These are phyloP conservation scores for Beverwykella pulmonaria DNA, from an alignment of 495 filamentous ascomycete genomes.

Conservation along the genomic window DNA sequence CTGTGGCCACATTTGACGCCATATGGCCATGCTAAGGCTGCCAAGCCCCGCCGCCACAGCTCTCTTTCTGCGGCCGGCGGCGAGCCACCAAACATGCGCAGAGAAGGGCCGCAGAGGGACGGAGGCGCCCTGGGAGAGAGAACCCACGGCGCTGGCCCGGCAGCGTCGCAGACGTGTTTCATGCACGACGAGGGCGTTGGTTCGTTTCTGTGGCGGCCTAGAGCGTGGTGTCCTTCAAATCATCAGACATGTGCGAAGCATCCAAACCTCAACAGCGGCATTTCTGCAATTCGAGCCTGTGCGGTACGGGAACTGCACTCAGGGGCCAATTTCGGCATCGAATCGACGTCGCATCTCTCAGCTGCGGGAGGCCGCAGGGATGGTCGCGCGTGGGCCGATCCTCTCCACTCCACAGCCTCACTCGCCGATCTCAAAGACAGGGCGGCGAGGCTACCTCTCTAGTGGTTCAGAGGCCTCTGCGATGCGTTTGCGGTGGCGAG, in stretches of 20 bases:
- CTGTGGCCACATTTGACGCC: not conserved
- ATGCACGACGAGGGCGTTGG: conserved; percentile 7
- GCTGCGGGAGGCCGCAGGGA: conserved; percentile 29
- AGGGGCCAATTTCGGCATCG: conserved; percentile 36
- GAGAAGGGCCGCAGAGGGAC: too few species aligned
- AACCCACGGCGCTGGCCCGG: not conserved
- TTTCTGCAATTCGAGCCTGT: not conserved
- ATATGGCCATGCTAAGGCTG: conserved; percentile 14
- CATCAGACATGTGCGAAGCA: conserved; percentile 20
- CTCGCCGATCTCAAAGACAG: not conserved
- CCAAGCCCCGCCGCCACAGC: too few species aligned
- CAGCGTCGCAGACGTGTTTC: conserved; percentile 37
- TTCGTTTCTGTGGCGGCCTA: not conserved
- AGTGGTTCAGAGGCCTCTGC: too few species aligned
- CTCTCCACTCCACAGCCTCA: conserved; percentile 1
- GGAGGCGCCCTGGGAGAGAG: not conserved
- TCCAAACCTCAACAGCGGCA: conserved; percentile 28
- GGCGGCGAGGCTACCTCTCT: not conserved
- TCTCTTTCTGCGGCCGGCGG: too few species aligned
- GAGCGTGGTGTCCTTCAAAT: conserved; percentile 20
- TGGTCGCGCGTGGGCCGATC: conserved; percentile 23
- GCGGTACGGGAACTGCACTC: conserved; percentile 13
- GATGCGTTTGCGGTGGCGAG: too few species aligned
- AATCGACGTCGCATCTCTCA: conserved; percentile 16
- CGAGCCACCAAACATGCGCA: too few species aligned